These are phyloP conservation scores for Globisporangium sylvaticum DNA, from an alignment of 352 stramenopile species.

Conservation along the genomic window DNA sequence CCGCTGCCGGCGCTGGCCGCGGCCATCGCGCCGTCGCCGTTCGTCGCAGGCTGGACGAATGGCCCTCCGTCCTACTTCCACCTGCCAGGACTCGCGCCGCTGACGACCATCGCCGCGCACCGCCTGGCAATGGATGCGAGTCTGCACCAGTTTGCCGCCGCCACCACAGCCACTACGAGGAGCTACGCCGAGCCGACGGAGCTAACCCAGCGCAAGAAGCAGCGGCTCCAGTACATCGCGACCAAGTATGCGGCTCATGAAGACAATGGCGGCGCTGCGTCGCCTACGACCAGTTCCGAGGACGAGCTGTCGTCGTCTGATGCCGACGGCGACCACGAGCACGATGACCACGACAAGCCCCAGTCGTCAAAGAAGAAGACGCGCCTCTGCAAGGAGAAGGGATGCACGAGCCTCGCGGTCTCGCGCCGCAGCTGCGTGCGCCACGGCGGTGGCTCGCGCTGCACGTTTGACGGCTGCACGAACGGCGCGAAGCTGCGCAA, in stretches of 20 bases:
- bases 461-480: conserved; percentile 26
- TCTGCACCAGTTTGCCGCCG: neutral
- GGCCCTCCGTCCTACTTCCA: neutral
- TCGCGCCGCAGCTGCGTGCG: conserved; percentile 35
- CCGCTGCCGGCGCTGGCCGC: conserved; percentile 9
- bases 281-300: conserved; percentile 10
- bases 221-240: neutral
- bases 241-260: conserved; percentile 1
- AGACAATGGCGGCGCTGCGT: conserved; percentile 22
- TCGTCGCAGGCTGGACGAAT: neutral
- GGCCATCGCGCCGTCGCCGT: conserved; percentile 3
- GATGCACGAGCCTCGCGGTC: conserved; percentile 33
- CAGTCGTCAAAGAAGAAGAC: conserved; percentile 34
- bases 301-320: conserved; percentile 16
- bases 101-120: conserved; percentile 12
- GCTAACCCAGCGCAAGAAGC: conserved; percentile 1
- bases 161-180: neutral
- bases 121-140: neutral
- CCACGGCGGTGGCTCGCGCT: conserved; percentile 37
- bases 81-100: neutral
- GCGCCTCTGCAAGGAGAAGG: conserved; percentile 29
- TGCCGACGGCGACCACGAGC: conserved; percentile 14
- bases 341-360: conserved; percentile 7
- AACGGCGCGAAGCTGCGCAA: conserved; percentile 42
- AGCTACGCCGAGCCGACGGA: neutral